Conservation (phyloP, 2,329 filamentous ascomycete genomes). For the Trichoderma brevicompactum region DNA sequence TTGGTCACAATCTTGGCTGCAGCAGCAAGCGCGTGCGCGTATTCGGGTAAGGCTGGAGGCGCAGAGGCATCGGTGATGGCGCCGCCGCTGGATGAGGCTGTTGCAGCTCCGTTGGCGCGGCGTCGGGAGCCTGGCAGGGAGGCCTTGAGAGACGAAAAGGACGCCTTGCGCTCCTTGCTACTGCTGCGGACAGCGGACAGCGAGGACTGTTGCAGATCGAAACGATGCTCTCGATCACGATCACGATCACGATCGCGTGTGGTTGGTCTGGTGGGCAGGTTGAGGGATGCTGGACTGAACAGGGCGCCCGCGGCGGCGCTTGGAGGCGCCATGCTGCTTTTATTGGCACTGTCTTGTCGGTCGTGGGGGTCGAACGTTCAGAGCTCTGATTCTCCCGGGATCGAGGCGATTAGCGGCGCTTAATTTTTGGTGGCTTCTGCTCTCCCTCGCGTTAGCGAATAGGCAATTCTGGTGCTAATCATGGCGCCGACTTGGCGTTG, state of each 20-base stretch:
- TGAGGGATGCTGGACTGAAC: constrained; percentile 40
- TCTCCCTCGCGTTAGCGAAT: constrained; percentile 16
- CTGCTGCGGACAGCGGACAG: constrained; percentile 36
- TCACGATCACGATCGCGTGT: constrained; percentile 43
- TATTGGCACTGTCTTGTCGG: constrained; percentile 12
- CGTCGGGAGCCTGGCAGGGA: constrained; percentile 55
- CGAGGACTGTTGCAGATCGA: background rate
- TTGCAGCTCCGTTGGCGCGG: constrained; percentile 44
- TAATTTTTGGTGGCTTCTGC: constrained; percentile 9
- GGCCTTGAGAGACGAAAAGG: constrained; percentile 56
- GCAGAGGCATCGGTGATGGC: constrained; percentile 51
- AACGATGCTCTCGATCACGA: background rate
- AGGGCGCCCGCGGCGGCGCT: constrained; percentile 41
- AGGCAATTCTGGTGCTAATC: background rate
- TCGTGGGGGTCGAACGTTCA: background rate
- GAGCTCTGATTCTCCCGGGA: background rate
- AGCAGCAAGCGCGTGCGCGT: constrained; percentile 55
- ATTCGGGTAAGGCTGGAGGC: constrained; percentile 60
- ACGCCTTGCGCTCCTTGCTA: constrained; percentile 55
- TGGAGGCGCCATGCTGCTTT: constrained; percentile 23
- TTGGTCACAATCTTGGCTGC: constrained; percentile 50
- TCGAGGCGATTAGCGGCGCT: constrained; percentile 24
- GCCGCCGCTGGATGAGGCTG: constrained; percentile 43
- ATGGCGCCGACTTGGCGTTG: constrained; percentile 6
- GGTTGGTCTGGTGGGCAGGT: constrained; percentile 40